A percentile compares a stretch with the other conserved stretches of the same genome.
Conservation (phyloP, 768 basidiomycete genomes). For the Amyloporia xantha region DNA sequence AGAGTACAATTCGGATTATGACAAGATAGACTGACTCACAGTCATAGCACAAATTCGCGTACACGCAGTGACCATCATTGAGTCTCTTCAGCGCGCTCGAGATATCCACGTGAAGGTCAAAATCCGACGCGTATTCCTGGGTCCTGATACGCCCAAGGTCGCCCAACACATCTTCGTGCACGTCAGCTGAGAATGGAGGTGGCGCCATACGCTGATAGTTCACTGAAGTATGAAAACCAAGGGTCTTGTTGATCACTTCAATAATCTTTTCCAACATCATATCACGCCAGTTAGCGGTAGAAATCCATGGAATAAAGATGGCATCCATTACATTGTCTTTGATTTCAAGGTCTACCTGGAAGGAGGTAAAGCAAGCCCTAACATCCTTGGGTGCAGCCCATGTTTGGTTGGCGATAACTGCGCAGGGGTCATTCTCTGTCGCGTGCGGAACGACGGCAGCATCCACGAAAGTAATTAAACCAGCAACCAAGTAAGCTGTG, state of each 20-base stretch:
- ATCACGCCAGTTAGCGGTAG: background rate
- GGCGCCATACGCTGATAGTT: constrained; percentile 56
- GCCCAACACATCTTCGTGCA: constrained; percentile 48
- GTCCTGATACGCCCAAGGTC: constrained; percentile 43
- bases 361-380: constrained; percentile 44
- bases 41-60: constrained; percentile 51
- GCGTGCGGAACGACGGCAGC: no score
- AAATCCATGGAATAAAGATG: no score
- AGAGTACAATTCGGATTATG: no score
- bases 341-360: constrained; percentile 38
- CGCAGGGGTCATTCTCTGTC: background rate
- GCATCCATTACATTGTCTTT: constrained; percentile 52
- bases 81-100: constrained; percentile 46
- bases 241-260: constrained; percentile 49
- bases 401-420: constrained; percentile 41
- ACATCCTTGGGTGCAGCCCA: constrained; percentile 49
- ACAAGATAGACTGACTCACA: constrained; percentile 29
- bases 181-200: constrained; percentile 43
- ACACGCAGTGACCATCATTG: constrained; percentile 54
- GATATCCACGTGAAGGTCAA: constrained; percentile 49
- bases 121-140: constrained; percentile 42
- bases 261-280: constrained; percentile 33
- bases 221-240: constrained; percentile 55
- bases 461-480: no score
- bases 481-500: no score